Conservation (phyloP, 2,329 filamentous ascomycete genomes). For the Coleophoma crateriformis region DNA sequence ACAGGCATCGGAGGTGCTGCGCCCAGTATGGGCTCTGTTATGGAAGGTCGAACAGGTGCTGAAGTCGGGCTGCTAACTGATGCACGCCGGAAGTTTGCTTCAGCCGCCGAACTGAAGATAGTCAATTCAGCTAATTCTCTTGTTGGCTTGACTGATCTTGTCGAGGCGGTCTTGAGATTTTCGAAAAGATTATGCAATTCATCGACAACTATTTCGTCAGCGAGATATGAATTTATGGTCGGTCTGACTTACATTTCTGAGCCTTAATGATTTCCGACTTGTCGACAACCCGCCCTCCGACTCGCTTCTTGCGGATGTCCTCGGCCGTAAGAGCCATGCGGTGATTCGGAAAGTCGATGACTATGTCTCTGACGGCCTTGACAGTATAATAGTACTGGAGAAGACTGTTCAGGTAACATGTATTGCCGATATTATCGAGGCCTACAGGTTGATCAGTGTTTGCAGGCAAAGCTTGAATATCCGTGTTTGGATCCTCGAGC, state of each 20-base stretch:
- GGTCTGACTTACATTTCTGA: constrained; percentile 62
- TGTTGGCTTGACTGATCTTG: constrained; percentile 61
- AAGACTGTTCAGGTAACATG: constrained; percentile 95
- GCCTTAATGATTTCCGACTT: constrained; percentile 51
- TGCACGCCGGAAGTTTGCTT: constrained; percentile 42
- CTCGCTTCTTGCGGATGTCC: constrained; percentile 58
- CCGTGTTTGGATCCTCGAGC: constrained; percentile 26
- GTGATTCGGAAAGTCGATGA: constrained; percentile 68
- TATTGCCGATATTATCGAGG: constrained; percentile 91
- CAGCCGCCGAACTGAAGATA: constrained; percentile 54
- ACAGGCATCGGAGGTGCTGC: constrained; percentile 19
- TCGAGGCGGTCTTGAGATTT: constrained; percentile 59
- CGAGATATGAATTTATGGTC: neutral
- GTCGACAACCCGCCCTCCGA: constrained; percentile 67
- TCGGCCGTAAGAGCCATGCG: constrained; percentile 63
- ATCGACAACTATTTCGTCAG: constrained; percentile 53
- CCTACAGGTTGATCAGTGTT: constrained; percentile 69
- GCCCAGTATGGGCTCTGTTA: constrained; percentile 18
- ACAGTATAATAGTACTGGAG: constrained; percentile 94
- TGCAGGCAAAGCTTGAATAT: constrained; percentile 16
- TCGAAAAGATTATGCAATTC: constrained; percentile 68
- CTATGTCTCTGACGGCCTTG: constrained; percentile 71
- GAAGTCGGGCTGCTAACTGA: constrained; percentile 33
- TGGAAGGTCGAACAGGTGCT: constrained; percentile 17
- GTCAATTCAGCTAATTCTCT: constrained; percentile 77